A percentile compares a stretch with the other conserved stretches of the same genome.
Evolutionary conservation across 305 asterid genomes (phyloP).

Genomic region (Fraxinus floribunda): DNA sequence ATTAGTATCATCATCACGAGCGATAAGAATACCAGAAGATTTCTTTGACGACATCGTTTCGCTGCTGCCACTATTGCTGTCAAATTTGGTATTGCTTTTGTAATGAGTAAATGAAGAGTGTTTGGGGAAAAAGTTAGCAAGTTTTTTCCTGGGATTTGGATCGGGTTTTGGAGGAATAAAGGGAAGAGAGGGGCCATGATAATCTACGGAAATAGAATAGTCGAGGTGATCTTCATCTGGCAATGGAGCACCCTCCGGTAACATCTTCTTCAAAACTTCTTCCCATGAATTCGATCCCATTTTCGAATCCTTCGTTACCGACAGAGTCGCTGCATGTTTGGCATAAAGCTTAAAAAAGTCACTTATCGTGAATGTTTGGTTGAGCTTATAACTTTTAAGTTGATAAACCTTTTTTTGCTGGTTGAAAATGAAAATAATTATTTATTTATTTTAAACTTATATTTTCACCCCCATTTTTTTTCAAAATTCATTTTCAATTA

Average conservation of each 20-base stretch:
- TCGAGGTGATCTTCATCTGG: constrained; percentile 67
- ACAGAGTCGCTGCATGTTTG: not conserved
- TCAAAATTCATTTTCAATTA: too few relatives aligned
- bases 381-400: not conserved
- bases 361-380: not conserved
- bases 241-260: constrained; percentile 67
- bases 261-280: constrained; percentile 46
- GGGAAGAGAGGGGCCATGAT: constrained; percentile 46
- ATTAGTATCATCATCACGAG: constrained; percentile 17
- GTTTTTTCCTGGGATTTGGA: constrained; percentile 26
- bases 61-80: constrained; percentile 10
- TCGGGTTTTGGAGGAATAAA: constrained; percentile 33
- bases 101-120: constrained; percentile 33
- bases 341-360: not conserved
- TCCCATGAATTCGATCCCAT: constrained; percentile 38
- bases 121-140: constrained; percentile 35
- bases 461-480: too few relatives aligned
- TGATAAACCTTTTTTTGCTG: not conserved
- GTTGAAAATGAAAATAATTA: not conserved
- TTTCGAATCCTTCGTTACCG: constrained; percentile 22
- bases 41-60: not conserved
- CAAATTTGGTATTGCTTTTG: constrained; percentile 20
- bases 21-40: constrained; percentile 3
- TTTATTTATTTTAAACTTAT: too few relatives aligned
- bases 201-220: constrained; percentile 64